phyloP scores from a whole-genome alignment of 2,329 filamentous ascomycete species.

The Neofusicoccum laricinum region DNA sequence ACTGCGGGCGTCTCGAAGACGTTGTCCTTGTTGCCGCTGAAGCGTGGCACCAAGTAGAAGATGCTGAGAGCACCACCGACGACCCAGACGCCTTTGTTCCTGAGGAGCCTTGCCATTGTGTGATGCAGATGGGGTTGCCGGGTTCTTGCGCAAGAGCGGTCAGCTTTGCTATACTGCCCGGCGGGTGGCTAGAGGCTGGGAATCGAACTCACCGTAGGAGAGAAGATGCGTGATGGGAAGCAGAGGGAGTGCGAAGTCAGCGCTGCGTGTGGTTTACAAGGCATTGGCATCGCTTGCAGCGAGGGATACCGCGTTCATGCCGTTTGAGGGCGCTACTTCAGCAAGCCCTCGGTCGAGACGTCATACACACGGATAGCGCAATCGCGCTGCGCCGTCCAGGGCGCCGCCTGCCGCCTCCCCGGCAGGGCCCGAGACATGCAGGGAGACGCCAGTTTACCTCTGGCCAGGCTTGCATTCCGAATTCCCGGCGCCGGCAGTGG shows the following conservation, averaged over 20 bases:
- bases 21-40: slow-evolving; percentile 38
- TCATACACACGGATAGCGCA: slow-evolving; percentile 5
- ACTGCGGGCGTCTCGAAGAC: slow-evolving; percentile 34
- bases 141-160: neutral
- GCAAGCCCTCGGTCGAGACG: neutral
- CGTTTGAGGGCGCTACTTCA: neutral
- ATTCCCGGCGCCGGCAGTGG: too few species aligned
- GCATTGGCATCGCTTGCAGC: neutral
- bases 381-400: neutral
- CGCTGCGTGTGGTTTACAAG: neutral
- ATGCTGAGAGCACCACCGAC: slow-evolving; percentile 28
- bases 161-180: neutral
- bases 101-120: slow-evolving; percentile 10
- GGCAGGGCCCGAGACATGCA: neutral
- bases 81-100: slow-evolving; percentile 8
- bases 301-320: neutral
- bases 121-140: neutral
- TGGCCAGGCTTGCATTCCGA: too few species aligned
- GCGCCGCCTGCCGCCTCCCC: neutral
- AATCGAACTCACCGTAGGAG: neutral
- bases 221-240: neutral
- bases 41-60: slow-evolving; percentile 35
- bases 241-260: neutral
- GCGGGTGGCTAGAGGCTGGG: too few species aligned
- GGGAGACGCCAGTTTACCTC: neutral